A percentile compares a stretch with the other conserved stretches of the same genome.
phyloP scores from a whole-genome alignment of 2,329 filamentous ascomycete genomes.

The Fusarium nelsonii region DNA sequence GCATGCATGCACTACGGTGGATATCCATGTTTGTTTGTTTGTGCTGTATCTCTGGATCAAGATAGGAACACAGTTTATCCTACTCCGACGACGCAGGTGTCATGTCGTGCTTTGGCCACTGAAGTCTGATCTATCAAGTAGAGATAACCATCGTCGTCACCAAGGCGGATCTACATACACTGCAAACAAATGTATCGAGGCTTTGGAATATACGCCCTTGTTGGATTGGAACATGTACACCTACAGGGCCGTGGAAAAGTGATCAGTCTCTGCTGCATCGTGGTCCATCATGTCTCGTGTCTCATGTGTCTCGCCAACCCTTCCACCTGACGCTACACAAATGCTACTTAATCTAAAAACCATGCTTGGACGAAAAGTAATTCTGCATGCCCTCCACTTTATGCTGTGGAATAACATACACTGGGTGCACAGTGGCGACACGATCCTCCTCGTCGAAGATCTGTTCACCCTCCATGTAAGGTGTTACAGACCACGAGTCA shows the following conservation, averaged over 20 bases:
- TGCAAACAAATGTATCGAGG: conserved; percentile 10
- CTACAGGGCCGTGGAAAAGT: not conserved
- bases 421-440: conserved; percentile 79
- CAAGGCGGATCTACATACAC: conserved; percentile 20
- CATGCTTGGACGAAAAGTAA: conserved; percentile 72
- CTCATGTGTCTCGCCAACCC: conserved; percentile 6
- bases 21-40: conserved; percentile 14
- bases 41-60: conserved; percentile 43
- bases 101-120: conserved; percentile 41
- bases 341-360: conserved; percentile 60
- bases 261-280: conserved; percentile 8
- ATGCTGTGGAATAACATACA: conserved; percentile 84
- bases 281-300: conserved; percentile 19
- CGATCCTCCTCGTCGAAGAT: conserved; percentile 79
- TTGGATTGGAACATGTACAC: conserved; percentile 5
- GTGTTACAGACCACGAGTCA: conserved; percentile 62
- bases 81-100: conserved; percentile 41
- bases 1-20: conserved; percentile 37
- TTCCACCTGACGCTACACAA: conserved; percentile 7
- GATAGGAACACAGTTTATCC: conserved; percentile 35
- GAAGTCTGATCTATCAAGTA: conserved; percentile 17
- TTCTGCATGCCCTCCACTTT: conserved; percentile 72
- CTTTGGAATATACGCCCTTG: conserved; percentile 3
- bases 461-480: conserved; percentile 66
- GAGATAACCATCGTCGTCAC: conserved; percentile 18